Evolutionary conservation across 2,329 filamentous ascomycete species (phyloP), one percentile per base, ranked within the genome.

Genomic region (Juglanconis juglandina): DNA sequence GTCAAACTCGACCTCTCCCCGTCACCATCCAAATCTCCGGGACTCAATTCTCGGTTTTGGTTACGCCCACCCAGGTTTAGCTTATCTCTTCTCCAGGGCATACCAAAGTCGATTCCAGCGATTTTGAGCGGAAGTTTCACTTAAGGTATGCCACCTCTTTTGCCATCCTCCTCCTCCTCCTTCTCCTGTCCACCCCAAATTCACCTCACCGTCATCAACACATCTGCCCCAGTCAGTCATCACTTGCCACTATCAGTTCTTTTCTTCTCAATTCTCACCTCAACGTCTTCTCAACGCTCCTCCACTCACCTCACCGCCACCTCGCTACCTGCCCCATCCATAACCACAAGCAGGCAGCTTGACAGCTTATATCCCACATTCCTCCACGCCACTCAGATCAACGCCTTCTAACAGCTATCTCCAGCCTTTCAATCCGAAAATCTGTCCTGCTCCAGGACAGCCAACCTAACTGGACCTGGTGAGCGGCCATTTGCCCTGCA

Each of bases 11-110:
- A 14, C 42, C 30, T 7, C 53, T 11, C 5, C 37, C 42, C 33
- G 5, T 33, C 13, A 56, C 42, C 35, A 58, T 50, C n/a, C 49
- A 37, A 34, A 30, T 49, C 50, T 17, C 54, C 53, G 41, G 30
- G 37, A 50, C 44, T 59, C 33, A 37, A 13, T 30, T 42, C 24
- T 60, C 44, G 49, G 37, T 54, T 63, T 63, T 63, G 61, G 58
- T 52, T 61, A 61, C 52, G 30, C 54, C 61, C 49, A 47, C 54
- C 47, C 61, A 63, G 46, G 35, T 58, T 58, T 63, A 63, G 51
- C 46, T 41, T 52, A 61, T 61, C 58, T 57, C 58, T 63, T 63
- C 58, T 58, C 54, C 53, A 58, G 46, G 57, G 39, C 50, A 53
- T 48, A 58, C 41, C 41, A 39, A 50, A 17, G 46, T 48, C 50